phyloP scores from a whole-genome alignment of 257 asterid species.

The Nemophila menziesii region DNA sequence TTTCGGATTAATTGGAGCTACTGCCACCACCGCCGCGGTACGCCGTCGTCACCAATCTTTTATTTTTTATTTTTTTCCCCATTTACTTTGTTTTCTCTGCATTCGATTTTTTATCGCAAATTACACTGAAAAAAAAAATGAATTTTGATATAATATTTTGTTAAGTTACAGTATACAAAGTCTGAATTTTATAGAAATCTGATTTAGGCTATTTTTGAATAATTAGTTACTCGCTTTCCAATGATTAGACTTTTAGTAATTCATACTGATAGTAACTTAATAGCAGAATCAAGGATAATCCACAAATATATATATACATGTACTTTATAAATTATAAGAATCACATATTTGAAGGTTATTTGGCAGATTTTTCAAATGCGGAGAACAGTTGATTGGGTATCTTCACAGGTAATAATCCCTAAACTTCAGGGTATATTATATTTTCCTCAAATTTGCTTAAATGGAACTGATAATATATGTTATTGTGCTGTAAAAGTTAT shows the following conservation, averaged over 20 bases:
- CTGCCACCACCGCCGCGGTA: slow-evolving; percentile 71
- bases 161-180: too few species aligned
- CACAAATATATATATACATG: too few species aligned
- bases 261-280: too few species aligned
- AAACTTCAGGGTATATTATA: neutral
- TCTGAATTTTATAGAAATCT: too few species aligned
- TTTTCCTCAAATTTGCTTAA: neutral
- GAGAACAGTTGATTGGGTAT: slow-evolving; percentile 54
- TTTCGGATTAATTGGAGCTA: slow-evolving; percentile 74
- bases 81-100: neutral
- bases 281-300: too few species aligned
- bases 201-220: too few species aligned
- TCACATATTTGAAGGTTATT: slow-evolving; percentile 1
- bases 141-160: too few species aligned
- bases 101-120: neutral
- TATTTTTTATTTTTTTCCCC: neutral
- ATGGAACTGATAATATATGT: slow-evolving; percentile 25
- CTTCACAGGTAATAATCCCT: slow-evolving; percentile 41
- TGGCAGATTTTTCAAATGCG: slow-evolving; percentile 60
- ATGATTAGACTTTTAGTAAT: too few species aligned
- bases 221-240: too few species aligned
- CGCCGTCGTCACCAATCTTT: slow-evolving; percentile 7
- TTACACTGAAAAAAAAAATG: too few species aligned
- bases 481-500: slow-evolving; percentile 46
- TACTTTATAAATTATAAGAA: too few species aligned